Percentiles rank a stretch among this genome's conserved stretches.
Evolutionary conservation across 2,329 filamentous ascomycete genomes (phyloP).

Genomic region (Penicillium sp.): DNA sequence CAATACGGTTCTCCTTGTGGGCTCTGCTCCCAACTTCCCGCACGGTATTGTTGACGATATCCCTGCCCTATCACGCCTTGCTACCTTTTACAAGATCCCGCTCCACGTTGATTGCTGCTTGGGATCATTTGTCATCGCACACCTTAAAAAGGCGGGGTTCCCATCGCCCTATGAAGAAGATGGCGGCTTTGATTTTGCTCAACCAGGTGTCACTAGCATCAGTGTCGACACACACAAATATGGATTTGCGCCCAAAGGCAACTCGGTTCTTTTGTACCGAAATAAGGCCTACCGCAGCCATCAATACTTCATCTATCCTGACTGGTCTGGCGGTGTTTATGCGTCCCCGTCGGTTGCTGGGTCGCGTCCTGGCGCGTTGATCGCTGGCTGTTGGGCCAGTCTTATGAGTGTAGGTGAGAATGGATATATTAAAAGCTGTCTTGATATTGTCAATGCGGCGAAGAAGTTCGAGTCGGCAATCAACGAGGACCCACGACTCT

Average conservation of each 20-base stretch:
- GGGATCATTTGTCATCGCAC: conserved; percentile 91
- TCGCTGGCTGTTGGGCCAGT: conserved; percentile 93
- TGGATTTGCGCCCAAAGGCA: conserved; percentile 97
- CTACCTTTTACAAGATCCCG: conserved; percentile 76
- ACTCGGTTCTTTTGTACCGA: conserved; percentile 91
- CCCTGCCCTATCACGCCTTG: conserved; percentile 78
- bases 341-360: conserved; percentile 91
- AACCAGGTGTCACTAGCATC: conserved; percentile 93
- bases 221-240: conserved; percentile 99
- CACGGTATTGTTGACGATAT: conserved; percentile 99
- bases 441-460: conserved; percentile 83
- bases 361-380: conserved; percentile 88
- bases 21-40: conserved; percentile 95
- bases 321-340: conserved; percentile 96
- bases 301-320: conserved; percentile 94
- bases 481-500: conserved; percentile 68
- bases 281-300: conserved; percentile 77
- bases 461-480: conserved; percentile 82
- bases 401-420: conserved; percentile 86
- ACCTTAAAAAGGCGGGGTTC: conserved; percentile 92
- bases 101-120: conserved; percentile 98
- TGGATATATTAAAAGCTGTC: conserved; percentile 86
- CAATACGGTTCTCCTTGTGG: conserved; percentile 92
- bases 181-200: conserved; percentile 88
- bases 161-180: conserved; percentile 63